Evolutionary conservation across 371 early-diverging fungal species (phyloP), one percentile per base, ranked within the genome.

Genomic region (Saksenaea vasiformis): DNA sequence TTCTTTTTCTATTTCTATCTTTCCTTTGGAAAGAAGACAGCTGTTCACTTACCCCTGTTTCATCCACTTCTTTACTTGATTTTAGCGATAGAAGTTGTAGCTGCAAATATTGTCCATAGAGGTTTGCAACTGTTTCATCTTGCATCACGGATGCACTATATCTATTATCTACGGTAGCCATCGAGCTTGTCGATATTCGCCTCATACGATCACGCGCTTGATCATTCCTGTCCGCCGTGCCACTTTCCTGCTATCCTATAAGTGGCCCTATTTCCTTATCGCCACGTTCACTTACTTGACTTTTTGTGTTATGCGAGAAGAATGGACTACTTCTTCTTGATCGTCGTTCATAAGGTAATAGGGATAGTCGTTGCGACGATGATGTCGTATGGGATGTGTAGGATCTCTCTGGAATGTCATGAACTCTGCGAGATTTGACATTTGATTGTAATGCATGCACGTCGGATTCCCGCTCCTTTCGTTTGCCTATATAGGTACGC

Each of bases 61-160:
- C 31, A 22, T 34, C 36, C 0, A 15, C 31, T 31, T 39, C 26
- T 31, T 65, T 51, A 31, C 60, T 55, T 15, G 55, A 38, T 24
- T 55, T 31, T 13, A 59, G 35, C 17, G 60, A 31, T 2, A 65
- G 17, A 14, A 28, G 55, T 65, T 60, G 47, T 55, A 55, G 56
- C 36, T 60, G 65, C 2, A 60, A 27, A 56, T 60, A 65, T 15
- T 35, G 38, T n/a, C 56, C 56, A 35, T 65, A 60, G 19, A 41
- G 27, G 4, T 47, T 17, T 9, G 57, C 39, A 17, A 63, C 17
- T 1, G 27, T 24, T 19, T 57, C 43, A 19, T 47, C 22, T 22
- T 47, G 19, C 51, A 47, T 22, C 22, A 17, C 51, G 1, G 26
- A 47, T 3, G 51, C 17, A 22, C 39, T 3, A 5, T 11, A 11